A percentile compares a stretch with the other conserved stretches of the same genome.
Evolutionary conservation across 2,329 filamentous ascomycete genomes (phyloP).

Genomic region (Pestalotiopsis fici): DNA sequence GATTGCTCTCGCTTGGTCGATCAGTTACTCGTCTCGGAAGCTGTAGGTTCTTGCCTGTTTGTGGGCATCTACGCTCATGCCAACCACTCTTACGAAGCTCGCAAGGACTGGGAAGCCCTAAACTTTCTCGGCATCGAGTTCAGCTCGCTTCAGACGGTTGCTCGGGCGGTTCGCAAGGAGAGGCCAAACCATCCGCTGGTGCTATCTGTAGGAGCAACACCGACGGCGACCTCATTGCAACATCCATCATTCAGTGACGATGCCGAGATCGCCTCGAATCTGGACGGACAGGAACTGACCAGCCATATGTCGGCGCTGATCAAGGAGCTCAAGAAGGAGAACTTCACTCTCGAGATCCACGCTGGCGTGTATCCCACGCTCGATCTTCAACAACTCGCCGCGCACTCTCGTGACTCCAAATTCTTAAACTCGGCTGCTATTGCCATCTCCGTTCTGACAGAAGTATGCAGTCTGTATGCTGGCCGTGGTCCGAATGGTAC

Average conservation of each 20-base stretch:
- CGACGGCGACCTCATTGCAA: slow-evolving; percentile 68
- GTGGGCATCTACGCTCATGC: slow-evolving; percentile 74
- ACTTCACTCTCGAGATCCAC: slow-evolving; percentile 65
- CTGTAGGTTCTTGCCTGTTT: slow-evolving; percentile 40
- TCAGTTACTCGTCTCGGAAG: slow-evolving; percentile 43
- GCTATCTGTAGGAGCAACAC: slow-evolving; percentile 76
- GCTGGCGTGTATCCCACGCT: slow-evolving; percentile 76
- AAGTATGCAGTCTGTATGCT: slow-evolving; percentile 70
- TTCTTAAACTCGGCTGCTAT: slow-evolving; percentile 56
- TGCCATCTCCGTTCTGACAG: slow-evolving; percentile 68
- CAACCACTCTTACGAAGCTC: slow-evolving; percentile 68
- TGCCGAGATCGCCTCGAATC: neutral
- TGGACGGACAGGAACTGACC: neutral
- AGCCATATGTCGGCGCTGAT: slow-evolving; percentile 39
- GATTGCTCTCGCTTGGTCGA: slow-evolving; percentile 48
- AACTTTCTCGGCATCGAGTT: slow-evolving; percentile 62
- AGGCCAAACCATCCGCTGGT: slow-evolving; percentile 37
- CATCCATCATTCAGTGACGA: slow-evolving; percentile 40
- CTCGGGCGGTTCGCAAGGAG: slow-evolving; percentile 34
- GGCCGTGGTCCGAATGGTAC: slow-evolving; percentile 47
- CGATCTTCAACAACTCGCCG: slow-evolving; percentile 79
- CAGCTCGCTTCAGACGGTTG: slow-evolving; percentile 48
- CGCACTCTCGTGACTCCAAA: slow-evolving; percentile 53
- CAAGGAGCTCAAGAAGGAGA: slow-evolving; percentile 33
- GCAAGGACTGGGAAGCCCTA: slow-evolving; percentile 57